These are phyloP conservation scores for Dothistroma pini DNA, from an alignment of 2,329 filamentous ascomycete genomes.

Conservation along the genomic window DNA sequence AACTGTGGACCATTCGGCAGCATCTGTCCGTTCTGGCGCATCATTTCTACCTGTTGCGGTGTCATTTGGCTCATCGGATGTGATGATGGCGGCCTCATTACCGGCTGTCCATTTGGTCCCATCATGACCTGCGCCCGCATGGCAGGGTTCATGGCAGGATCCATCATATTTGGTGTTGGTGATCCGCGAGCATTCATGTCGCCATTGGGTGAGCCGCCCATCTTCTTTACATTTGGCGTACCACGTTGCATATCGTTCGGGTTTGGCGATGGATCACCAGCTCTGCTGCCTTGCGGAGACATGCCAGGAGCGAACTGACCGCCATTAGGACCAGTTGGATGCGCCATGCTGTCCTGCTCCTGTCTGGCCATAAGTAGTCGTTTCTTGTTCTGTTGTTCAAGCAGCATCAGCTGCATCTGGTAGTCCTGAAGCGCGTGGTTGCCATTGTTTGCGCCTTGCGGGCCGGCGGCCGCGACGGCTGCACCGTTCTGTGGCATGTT, in stretches of 20 bases:
- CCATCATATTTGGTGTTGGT: slow-evolving; percentile 59
- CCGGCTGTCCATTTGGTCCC: slow-evolving; percentile 18
- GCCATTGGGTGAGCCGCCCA: slow-evolving; percentile 67
- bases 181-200: slow-evolving; percentile 60
- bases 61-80: slow-evolving; percentile 58
- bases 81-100: slow-evolving; percentile 53
- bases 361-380: slow-evolving; percentile 77
- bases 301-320: slow-evolving; percentile 51
- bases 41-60: slow-evolving; percentile 48
- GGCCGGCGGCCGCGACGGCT: slow-evolving; percentile 28
- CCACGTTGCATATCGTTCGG: slow-evolving; percentile 75
- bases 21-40: slow-evolving; percentile 33
- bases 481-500: slow-evolving; percentile 32
- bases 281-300: slow-evolving; percentile 66
- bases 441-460: slow-evolving; percentile 48
- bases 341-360: slow-evolving; percentile 66
- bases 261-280: slow-evolving; percentile 68
- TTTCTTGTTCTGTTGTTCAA: slow-evolving; percentile 87
- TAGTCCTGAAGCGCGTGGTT: slow-evolving; percentile 84
- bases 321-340: slow-evolving; percentile 48
- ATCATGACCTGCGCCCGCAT: slow-evolving; percentile 24
- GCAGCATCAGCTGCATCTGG: slow-evolving; percentile 83
- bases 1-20: slow-evolving; percentile 30
- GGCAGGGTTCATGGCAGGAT: slow-evolving; percentile 38
- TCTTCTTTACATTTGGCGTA: slow-evolving; percentile 68